These are phyloP conservation scores for Aspergillus texensis DNA, from an alignment of 2,329 filamentous ascomycete genomes.

Conservation along the genomic window DNA sequence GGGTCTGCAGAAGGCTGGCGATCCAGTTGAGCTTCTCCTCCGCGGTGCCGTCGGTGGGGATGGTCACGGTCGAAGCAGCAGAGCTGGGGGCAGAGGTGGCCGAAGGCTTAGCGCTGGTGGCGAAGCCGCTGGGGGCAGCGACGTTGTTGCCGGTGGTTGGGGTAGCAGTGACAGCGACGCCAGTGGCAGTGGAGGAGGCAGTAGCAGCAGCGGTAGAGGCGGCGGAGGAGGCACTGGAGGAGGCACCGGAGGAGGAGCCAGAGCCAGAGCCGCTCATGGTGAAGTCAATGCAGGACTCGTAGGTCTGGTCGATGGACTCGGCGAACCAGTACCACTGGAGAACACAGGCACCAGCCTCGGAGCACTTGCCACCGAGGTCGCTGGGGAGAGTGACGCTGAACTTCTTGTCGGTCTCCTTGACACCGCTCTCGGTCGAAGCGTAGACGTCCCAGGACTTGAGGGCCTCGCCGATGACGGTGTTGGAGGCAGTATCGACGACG, in stretches of 20 bases:
- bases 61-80: constrained; percentile 8
- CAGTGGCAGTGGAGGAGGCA: constrained; percentile 8
- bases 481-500: constrained; percentile 50
- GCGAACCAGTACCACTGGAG: constrained; percentile 41
- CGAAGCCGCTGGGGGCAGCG: constrained; percentile 15
- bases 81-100: constrained; percentile 15
- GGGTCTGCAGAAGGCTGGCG: constrained; percentile 19
- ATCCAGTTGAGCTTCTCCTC: constrained; percentile 25
- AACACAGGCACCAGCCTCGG: constrained; percentile 34
- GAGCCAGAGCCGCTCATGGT: constrained; percentile 29
- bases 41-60: constrained; percentile 22
- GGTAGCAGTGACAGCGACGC: constrained; percentile 20
- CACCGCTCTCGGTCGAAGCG: constrained; percentile 32
- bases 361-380: constrained; percentile 29
- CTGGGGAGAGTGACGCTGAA: constrained; percentile 38
- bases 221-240: constrained; percentile 17
- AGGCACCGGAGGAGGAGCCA: constrained; percentile 16
- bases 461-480: constrained; percentile 41
- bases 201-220: constrained; percentile 2
- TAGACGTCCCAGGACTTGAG: constrained; percentile 37
- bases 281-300: constrained; percentile 40
- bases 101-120: constrained; percentile 15
- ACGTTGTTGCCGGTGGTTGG: constrained; percentile 14
- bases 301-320: constrained; percentile 38
- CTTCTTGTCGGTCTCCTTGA: constrained; percentile 29